Evolutionary conservation across 2,329 filamentous ascomycete species (phyloP), one percentile per base, ranked within the genome.

Genomic region (Cryphonectria parasitica): DNA sequence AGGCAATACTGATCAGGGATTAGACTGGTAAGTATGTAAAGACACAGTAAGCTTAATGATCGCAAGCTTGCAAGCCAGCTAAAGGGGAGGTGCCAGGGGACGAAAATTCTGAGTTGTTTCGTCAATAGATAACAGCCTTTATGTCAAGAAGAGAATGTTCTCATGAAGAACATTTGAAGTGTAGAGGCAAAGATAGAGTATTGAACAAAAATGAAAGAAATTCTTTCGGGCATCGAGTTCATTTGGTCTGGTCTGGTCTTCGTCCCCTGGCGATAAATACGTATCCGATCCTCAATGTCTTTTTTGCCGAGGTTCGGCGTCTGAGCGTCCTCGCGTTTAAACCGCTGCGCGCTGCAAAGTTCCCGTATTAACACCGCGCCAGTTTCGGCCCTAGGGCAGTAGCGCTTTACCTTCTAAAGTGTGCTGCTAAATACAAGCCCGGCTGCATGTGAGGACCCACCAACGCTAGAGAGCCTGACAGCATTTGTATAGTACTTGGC

Each of bases 301-400:
- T 31, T 31, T 25, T 70, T 71, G 45, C 69, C 69, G 69, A 71
- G 69, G 69, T 61, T 71, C 69, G 69, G 69, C 66, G 34, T 54
- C 56, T 58, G 34, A 6, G 31, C 58, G 39, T 34, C 7, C 22
- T 61, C 54, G 52, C 52, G 52, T 17, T 28, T n/a, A 10, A 49
- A 17, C 52, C n/a, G 25, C 52, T 10, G 52, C 11, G 52, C 22
- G 45, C 45, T 49, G 22, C n/a, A 7, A 22, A 45, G 22, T 22
- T 22, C 43, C 43, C 45, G 43, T 49, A 22, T n/a, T n/a, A 49
- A 49, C 22, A n/a, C 45, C 45, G 45, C 22, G 7, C 22, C 45
- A n/a, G 7, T 49, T n/a, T n/a, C 45, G 45, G 22, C 45, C 22
- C 8, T n/a, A n/a, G 22, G 45, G 4, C 2, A 0, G 13, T 17